Conservation (phyloP, 129 eudicot species). For the Heracleum sosnowskyi region DNA sequence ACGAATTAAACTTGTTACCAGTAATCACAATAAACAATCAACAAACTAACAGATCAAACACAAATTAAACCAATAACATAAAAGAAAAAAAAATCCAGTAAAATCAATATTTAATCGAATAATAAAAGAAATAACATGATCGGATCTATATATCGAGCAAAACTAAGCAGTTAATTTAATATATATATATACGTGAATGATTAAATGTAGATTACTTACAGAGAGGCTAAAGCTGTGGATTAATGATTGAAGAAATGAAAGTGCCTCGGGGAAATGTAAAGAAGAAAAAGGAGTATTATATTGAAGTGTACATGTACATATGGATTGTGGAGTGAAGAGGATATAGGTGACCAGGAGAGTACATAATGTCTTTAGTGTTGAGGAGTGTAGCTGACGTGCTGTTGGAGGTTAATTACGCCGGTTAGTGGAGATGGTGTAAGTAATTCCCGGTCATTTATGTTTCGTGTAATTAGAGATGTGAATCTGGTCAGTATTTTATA, state of each 20-base stretch:
- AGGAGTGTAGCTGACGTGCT: conserved; percentile 6
- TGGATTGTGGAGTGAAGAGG: no score
- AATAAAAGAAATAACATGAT: not conserved
- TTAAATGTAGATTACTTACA: not conserved
- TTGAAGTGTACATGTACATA: not conserved
- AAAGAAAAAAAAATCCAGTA: no score
- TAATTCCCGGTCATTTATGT: conserved; percentile 11
- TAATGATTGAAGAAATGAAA: not conserved
- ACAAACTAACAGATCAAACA: no score
- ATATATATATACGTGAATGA: not conserved
- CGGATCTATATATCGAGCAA: not conserved
- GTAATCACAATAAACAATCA: not conserved
- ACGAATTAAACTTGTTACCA: not conserved
- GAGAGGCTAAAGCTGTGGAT: no score
- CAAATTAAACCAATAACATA: no score
- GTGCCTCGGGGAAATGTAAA: conserved; percentile 1
- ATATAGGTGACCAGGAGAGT: conserved; percentile 19
- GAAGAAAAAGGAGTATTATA: not conserved
- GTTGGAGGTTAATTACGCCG: conserved; percentile 7
- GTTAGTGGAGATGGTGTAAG: not conserved
- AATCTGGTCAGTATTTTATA: not conserved
- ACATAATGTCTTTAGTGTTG: not conserved
- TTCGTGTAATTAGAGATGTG: not conserved
- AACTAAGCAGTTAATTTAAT: not conserved
- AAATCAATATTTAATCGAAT: no score